These are phyloP conservation scores for Epicoccum sorghinum DNA, from an alignment of 2,329 filamentous ascomycete species.

Conservation along the genomic window DNA sequence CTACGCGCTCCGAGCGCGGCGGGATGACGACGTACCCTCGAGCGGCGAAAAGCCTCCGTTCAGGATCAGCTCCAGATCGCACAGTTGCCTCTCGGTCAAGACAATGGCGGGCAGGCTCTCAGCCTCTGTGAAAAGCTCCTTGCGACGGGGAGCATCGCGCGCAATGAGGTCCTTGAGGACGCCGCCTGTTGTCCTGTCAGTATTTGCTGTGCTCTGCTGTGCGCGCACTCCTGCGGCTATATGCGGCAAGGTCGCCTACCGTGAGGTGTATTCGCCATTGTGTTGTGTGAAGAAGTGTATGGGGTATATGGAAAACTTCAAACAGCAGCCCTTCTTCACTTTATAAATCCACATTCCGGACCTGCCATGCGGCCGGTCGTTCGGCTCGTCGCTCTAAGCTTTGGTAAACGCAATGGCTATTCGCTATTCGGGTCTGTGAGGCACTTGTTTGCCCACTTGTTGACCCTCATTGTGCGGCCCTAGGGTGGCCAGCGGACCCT, in stretches of 20 bases:
- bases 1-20: not conserved
- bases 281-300: conserved; percentile 5
- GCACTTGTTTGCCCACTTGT: conserved; percentile 14
- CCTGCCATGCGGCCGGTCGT: conserved; percentile 11
- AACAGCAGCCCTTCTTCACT: conserved; percentile 6
- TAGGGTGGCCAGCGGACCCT: conserved; percentile 27
- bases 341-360: conserved; percentile 13
- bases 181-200: conserved; percentile 57
- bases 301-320: conserved; percentile 10
- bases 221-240: not conserved
- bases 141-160: conserved; percentile 83
- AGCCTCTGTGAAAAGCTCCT: conserved; percentile 80
- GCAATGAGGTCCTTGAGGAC: conserved; percentile 97
- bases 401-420: conserved; percentile 3
- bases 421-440: conserved; percentile 13
- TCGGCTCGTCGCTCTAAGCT: conserved; percentile 15
- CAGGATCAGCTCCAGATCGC: conserved; percentile 95
- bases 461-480: conserved; percentile 21
- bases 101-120: conserved; percentile 84
- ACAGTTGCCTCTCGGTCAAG: conserved; percentile 92
- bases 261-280: conserved; percentile 60
- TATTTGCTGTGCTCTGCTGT: not conserved
- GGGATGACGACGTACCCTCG: conserved; percentile 71
- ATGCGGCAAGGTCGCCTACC: conserved; percentile 20
- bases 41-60: conserved; percentile 97